These are phyloP conservation scores for Boeremia lycopersici DNA, from an alignment of 2,329 filamentous ascomycete species.

Conservation along the genomic window DNA sequence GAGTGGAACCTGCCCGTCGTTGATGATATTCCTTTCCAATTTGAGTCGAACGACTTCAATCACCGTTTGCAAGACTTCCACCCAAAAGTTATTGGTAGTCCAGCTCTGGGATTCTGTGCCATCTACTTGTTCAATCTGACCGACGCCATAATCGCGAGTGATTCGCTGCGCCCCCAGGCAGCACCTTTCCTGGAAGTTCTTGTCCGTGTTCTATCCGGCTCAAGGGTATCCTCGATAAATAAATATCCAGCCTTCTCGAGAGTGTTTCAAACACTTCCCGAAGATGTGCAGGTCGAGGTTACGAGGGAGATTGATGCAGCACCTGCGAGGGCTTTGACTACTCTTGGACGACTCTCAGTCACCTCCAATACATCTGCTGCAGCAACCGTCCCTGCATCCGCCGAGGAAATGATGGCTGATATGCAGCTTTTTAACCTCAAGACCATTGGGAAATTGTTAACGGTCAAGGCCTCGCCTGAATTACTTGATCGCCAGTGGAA, in stretches of 20 bases:
- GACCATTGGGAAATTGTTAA: constrained; percentile 21
- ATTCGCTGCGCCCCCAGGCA: constrained; percentile 27
- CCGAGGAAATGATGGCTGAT: constrained; percentile 18
- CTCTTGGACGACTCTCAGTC: constrained; percentile 12
- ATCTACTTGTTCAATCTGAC: constrained; percentile 40
- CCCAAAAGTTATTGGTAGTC: constrained; percentile 23
- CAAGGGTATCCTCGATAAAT: constrained; percentile 23
- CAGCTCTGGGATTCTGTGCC: constrained; percentile 37
- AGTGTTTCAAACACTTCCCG: constrained; percentile 23
- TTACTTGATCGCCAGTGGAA: constrained; percentile 34
- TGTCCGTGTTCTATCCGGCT: constrained; percentile 29
- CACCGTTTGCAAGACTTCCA: constrained; percentile 34
- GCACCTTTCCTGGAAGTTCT: constrained; percentile 38
- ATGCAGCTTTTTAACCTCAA: constrained; percentile 33
- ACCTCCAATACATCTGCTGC: too few species aligned
- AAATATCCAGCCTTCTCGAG: constrained; percentile 14
- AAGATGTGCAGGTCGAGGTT: constrained; percentile 30
- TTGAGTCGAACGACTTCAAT: constrained; percentile 21
- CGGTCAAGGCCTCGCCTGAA: constrained; percentile 10
- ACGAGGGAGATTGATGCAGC: constrained; percentile 32
- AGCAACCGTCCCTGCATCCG: too few species aligned
- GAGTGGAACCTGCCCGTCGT: constrained; percentile 36
- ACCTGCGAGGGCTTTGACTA: constrained; percentile 29
- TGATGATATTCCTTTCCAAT: constrained; percentile 13
- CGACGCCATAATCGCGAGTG: constrained; percentile 21